Evolutionary conservation across 371 early-diverging fungal genomes (phyloP).

Genomic region (Mucor ambiguus): DNA sequence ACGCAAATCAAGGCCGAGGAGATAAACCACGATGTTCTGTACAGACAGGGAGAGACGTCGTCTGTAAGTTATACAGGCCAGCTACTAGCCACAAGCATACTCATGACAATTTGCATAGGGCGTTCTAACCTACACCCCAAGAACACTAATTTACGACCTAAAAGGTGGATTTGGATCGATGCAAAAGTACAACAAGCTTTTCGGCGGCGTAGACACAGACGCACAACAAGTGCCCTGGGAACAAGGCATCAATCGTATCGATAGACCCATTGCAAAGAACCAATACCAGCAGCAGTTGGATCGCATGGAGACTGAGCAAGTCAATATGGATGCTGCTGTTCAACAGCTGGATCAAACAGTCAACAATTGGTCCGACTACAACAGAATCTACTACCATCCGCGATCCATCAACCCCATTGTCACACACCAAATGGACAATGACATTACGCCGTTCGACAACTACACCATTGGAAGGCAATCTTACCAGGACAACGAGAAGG

Average conservation of each 20-base stretch:
- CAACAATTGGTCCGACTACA: constrained; percentile 83
- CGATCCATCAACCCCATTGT: constrained; percentile 64
- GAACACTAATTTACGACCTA: constrained; percentile 77
- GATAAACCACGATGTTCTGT: constrained; percentile 61
- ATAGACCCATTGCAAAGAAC: constrained; percentile 45
- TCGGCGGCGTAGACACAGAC: constrained; percentile 25
- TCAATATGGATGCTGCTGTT: constrained; percentile 26
- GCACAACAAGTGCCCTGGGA: constrained; percentile 38
- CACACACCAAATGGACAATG: constrained; percentile 67
- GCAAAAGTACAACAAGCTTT: constrained; percentile 66
- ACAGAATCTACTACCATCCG: constrained; percentile 76
- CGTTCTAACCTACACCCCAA: constrained; percentile 72
- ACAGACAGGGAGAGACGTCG: constrained; percentile 49
- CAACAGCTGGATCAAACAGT: constrained; percentile 45
- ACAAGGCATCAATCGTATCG: constrained; percentile 47
- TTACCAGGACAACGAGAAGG: constrained; percentile 65
- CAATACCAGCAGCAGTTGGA: constrained; percentile 59
- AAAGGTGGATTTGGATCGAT: constrained; percentile 78
- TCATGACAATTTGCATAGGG: constrained; percentile 46
- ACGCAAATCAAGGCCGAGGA: constrained; percentile 29
- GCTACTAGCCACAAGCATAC: background rate
- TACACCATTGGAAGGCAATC: constrained; percentile 75
- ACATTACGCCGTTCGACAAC: constrained; percentile 70
- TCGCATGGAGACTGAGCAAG: constrained; percentile 37
- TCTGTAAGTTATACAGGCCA: constrained; percentile 26